Evolutionary conservation across 163 green algal genomes (phyloP).

Genomic region (Scenedesmus sp.): DNA sequence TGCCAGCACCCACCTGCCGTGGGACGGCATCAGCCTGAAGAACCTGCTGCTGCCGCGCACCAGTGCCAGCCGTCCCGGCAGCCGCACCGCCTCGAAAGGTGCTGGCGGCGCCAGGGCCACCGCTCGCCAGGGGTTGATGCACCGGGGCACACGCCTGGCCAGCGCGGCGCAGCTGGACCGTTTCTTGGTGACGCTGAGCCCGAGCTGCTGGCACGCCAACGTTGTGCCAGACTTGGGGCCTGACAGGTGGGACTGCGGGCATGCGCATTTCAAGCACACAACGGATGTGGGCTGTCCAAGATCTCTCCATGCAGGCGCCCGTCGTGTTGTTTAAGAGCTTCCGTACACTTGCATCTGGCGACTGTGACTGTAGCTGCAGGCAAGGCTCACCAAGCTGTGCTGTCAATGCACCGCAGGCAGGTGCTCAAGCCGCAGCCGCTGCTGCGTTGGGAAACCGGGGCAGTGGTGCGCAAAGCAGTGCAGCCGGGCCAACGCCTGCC

Average conservation of each 20-base stretch:
- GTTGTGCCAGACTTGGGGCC: slow-evolving; percentile 12
- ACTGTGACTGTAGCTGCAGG: too few species aligned
- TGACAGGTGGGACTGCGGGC: neutral
- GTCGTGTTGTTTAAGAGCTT: too few species aligned
- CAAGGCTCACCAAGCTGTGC: neutral
- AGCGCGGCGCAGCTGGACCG: neutral
- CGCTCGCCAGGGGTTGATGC: neutral
- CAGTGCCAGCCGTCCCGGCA: neutral
- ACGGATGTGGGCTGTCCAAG: neutral
- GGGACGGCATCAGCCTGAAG: slow-evolving; percentile 41
- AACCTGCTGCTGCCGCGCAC: slow-evolving; percentile 11
- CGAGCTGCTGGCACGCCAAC: slow-evolving; percentile 14
- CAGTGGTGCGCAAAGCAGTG: neutral
- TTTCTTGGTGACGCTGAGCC: neutral
- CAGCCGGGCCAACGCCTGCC: neutral
- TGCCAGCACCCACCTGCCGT: neutral
- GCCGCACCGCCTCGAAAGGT: neutral
- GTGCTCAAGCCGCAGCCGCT: slow-evolving; percentile 28
- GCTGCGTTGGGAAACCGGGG: slow-evolving; percentile 33
- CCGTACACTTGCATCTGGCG: too few species aligned
- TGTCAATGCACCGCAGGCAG: neutral
- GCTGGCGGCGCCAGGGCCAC: too few species aligned
- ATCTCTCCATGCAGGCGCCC: neutral
- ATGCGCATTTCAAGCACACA: neutral
- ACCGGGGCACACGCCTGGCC: neutral